Evolutionary conservation across 1,284 basidiomycete species (phyloP), one percentile per base, ranked within the genome.

Genomic region (Tetrapyrgos nigripes): DNA sequence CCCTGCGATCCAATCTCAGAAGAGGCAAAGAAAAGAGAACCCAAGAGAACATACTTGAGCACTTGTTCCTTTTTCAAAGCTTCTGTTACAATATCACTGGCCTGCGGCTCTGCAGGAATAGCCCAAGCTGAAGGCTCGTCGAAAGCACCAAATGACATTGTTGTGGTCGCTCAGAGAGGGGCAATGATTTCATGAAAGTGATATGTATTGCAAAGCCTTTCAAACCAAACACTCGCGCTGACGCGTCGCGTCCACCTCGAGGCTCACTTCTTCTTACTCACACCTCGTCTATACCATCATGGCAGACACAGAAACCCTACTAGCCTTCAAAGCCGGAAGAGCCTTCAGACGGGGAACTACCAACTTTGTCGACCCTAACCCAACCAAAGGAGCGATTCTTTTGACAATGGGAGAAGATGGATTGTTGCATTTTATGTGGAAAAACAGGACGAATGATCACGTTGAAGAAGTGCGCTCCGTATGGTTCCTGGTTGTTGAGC

Each of bases 281-380:
- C 29, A 31, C 53, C 50, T 21, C 50, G 14, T 17, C 55, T 50
- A 50, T 56, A 37, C 17, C 31, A 37, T 19, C 13, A 78, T 77
- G 73, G 61, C 75, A 11, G 52, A 58, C 17, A 27, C 50, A 23
- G 78, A 80, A 58, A 79, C 79, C n/a, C 78, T 87, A 23, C 83
- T 92, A 49, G 88, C 88, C 14, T 91, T 93, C 79, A 93, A 93
- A 68, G 91, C 92, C 3, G 92, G 91, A n/a, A 83, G 90, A 27
- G 86, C 86, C 1, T 84, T 88, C 60, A 78, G 90, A 57, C 80
- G 88, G 51, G 83, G 82, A 50, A 81, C 77, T 29, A 85, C 88
- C 14, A 91, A 89, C 64, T 80, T 79, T 51, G 83, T 93, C 17
- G 89, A 91, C 55, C 80, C 89, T 0, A 77, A 77, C 53, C 79